Conservation (phyloP, 2,329 filamentous ascomycete species). For the Thelonectria olida region DNA sequence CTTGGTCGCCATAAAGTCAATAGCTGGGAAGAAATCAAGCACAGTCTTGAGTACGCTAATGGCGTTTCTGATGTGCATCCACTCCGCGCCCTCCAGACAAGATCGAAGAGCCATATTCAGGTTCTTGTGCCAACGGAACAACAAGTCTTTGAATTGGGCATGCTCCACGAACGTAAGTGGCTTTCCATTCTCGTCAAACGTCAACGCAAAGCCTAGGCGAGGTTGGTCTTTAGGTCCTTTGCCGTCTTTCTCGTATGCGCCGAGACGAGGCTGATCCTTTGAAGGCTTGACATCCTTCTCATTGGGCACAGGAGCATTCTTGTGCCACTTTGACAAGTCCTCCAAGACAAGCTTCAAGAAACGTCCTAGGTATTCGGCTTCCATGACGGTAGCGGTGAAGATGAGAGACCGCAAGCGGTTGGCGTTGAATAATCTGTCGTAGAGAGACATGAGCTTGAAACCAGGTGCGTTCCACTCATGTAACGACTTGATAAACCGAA, state of each 20-base stretch:
- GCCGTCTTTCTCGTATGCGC: conserved; percentile 86
- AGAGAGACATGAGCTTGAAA: conserved; percentile 85
- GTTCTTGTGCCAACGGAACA: conserved; percentile 91
- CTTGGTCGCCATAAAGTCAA: conserved; percentile 85
- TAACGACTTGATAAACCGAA: conserved; percentile 85
- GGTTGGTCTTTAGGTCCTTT: conserved; percentile 57
- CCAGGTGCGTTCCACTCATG: conserved; percentile 86
- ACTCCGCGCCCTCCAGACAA: conserved; percentile 85
- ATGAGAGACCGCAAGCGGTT: conserved; percentile 84
- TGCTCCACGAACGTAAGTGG: conserved; percentile 80
- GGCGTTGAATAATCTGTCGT: conserved; percentile 85
- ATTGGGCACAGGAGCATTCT: conserved; percentile 67
- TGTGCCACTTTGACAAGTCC: conserved; percentile 87
- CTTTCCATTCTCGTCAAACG: conserved; percentile 72
- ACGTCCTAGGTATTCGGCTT: conserved; percentile 91
- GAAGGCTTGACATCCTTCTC: conserved; percentile 46
- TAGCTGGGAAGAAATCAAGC: conserved; percentile 83
- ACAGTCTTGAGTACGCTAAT: conserved; percentile 88
- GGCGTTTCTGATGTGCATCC: conserved; percentile 97
- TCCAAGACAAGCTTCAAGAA: conserved; percentile 86
- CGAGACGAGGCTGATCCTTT: conserved; percentile 66
- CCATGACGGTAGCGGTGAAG: conserved; percentile 88
- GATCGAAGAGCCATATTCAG: conserved; percentile 81
- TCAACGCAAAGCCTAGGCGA: conserved; percentile 81
- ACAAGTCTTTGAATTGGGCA: conserved; percentile 83